These are phyloP conservation scores for Talaromyces piceae DNA, from an alignment of 2,329 filamentous ascomycete species.

Conservation along the genomic window DNA sequence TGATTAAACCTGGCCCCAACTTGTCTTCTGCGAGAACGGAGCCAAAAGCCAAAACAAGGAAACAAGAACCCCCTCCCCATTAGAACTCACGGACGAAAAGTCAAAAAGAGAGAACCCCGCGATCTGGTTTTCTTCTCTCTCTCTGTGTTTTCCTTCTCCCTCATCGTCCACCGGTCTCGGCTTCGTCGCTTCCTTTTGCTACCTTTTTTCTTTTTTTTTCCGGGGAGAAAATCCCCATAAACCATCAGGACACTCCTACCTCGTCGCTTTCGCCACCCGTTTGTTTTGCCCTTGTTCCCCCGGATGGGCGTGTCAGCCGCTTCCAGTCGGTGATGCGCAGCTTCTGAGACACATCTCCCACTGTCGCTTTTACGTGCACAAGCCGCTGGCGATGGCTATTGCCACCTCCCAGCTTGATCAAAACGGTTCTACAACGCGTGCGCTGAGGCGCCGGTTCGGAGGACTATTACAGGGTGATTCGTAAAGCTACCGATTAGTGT, in stretches of 20 bases:
- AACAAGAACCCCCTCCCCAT: too few species aligned
- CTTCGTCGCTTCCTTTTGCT: too few species aligned
- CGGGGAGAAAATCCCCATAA: too few species aligned
- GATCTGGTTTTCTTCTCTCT: background rate
- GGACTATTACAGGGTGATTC: background rate
- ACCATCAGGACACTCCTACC: too few species aligned
- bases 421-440: background rate
- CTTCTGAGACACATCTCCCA: background rate
- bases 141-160: background rate
- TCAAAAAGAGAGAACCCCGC: background rate
- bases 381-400: slow-evolving; percentile 8
- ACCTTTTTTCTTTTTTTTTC: too few species aligned
- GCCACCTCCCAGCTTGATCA: background rate
- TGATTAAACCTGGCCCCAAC: background rate
- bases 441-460: background rate
- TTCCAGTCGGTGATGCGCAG: slow-evolving; percentile 9
- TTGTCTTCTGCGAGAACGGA: background rate
- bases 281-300: background rate
- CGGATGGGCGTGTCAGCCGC: too few species aligned
- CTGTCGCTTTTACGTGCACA: background rate
- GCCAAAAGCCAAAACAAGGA: too few species aligned
- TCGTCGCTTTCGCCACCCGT: background rate
- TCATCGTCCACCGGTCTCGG: background rate
- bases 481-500: background rate
- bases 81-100: too few species aligned